Conservation (phyloP, 2,329 filamentous ascomycete genomes). For the Rasamsonia emersonii region DNA sequence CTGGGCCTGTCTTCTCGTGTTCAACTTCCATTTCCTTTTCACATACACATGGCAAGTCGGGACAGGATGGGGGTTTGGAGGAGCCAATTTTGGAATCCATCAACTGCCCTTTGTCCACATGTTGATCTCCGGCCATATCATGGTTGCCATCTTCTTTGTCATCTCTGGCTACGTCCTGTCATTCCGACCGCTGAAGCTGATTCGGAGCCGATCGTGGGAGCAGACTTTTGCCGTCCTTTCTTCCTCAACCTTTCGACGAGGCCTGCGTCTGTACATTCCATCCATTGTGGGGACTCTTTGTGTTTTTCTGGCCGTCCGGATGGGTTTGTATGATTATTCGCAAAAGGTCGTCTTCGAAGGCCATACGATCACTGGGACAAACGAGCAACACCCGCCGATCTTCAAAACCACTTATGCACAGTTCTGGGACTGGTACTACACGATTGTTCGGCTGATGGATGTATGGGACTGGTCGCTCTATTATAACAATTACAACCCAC, state of each 20-base stretch:
- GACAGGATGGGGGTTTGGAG: conserved; percentile 32
- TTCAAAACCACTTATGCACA: conserved; percentile 24
- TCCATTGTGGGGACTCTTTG: conserved; percentile 31
- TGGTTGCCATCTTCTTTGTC: conserved; percentile 42
- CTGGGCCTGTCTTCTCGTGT: conserved; percentile 37
- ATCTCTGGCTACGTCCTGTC: conserved; percentile 42
- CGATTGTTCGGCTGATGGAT: conserved; percentile 26
- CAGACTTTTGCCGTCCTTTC: conserved; percentile 31
- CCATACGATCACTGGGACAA: conserved; percentile 30
- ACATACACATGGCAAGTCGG: conserved; percentile 35
- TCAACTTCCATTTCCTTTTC: conserved; percentile 39
- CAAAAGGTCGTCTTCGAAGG: conserved; percentile 26
- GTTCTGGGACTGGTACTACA: conserved; percentile 28
- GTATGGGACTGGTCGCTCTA: conserved; percentile 31
- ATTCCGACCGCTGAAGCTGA: conserved; percentile 32
- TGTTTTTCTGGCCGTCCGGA: conserved; percentile 33
- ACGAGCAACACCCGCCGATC: conserved; percentile 36
- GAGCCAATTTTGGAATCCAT: conserved; percentile 31
- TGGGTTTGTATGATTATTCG: conserved; percentile 34
- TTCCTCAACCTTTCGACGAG: conserved; percentile 37
- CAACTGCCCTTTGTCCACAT: conserved; percentile 36
- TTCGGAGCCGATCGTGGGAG: conserved; percentile 29
- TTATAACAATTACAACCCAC: conserved; percentile 38
- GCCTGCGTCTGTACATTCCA: conserved; percentile 35
- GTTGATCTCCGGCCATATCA: conserved; percentile 38